A percentile compares a stretch with the other conserved stretches of the same genome.
These are phyloP conservation scores for Neovahlkampfia damariscottae DNA, from an alignment of 78 protist species.

Conservation along the genomic window DNA sequence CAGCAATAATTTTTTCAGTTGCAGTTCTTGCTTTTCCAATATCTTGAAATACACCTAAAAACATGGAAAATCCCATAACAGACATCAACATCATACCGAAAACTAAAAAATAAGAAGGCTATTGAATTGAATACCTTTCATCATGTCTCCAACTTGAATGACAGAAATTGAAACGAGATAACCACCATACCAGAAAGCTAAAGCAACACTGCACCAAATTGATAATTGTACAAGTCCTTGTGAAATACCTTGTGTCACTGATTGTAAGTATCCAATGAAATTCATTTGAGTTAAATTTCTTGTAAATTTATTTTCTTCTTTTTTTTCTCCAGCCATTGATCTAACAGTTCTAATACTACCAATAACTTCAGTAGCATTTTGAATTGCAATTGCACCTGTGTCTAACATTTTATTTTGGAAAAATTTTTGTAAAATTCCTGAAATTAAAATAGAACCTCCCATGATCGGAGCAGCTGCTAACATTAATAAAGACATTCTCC, in stretches of 20 bases:
- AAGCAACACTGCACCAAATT: neutral
- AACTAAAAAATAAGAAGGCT: neutral
- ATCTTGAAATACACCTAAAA: neutral
- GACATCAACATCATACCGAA: neutral
- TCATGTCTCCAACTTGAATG: neutral
- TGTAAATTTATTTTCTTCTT: neutral
- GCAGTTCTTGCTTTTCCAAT: neutral
- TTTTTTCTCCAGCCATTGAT: neutral
- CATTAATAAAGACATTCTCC: neutral
- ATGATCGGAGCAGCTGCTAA: neutral
- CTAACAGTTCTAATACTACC: neutral
- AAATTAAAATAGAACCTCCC: neutral
- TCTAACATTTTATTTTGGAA: neutral
- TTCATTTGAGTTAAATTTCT: neutral
- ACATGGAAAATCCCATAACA: neutral
- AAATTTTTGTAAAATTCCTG: neutral
- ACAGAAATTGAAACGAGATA: neutral
- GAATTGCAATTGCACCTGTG: neutral
- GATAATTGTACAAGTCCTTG: neutral
- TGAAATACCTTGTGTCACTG: neutral
- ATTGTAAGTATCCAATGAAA: neutral
- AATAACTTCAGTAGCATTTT: neutral
- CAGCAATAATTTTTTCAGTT: neutral
- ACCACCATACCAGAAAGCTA: slow-evolving; percentile 24
- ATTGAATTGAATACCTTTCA: too few species aligned